Percentiles rank a stretch among this genome's conserved stretches.
Evolutionary conservation across 306 rosid genomes (phyloP).

Genomic region (Trichosanthes truncata): DNA sequence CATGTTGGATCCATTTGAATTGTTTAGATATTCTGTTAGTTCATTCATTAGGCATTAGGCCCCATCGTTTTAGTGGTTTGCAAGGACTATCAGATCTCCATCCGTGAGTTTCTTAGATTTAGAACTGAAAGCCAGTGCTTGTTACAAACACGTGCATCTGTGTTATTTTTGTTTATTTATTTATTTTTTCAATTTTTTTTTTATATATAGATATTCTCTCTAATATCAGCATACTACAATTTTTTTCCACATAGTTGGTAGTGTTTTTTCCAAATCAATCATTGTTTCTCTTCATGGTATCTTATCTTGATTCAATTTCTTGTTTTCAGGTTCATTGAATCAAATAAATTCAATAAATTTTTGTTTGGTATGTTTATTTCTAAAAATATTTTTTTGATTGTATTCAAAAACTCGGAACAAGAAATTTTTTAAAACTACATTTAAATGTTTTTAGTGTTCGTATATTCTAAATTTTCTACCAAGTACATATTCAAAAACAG

Average conservation of each 20-base stretch:
- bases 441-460: not conserved
- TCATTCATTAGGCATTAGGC: too few species aligned
- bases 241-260: not conserved
- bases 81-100: not conserved
- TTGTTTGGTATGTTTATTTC: not conserved
- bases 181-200: too few species aligned
- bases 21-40: not conserved
- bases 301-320: not conserved
- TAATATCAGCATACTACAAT: not conserved
- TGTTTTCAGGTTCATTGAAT: not conserved
- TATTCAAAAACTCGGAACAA: not conserved
- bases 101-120: not conserved
- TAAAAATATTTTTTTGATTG: not conserved
- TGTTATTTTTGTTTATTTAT: not conserved
- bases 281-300: not conserved
- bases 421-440: not conserved
- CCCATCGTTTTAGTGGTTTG: not conserved
- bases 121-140: not conserved
- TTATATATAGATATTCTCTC: not conserved
- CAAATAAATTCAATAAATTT: not conserved
- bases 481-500: not conserved
- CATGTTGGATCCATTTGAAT: not conserved
- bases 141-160: not conserved
- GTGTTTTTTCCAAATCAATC: not conserved
- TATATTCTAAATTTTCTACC: not conserved